Evolutionary conservation across 2,329 filamentous ascomycete genomes (phyloP).

Genomic region (Rhexocercosporidium sp.): DNA sequence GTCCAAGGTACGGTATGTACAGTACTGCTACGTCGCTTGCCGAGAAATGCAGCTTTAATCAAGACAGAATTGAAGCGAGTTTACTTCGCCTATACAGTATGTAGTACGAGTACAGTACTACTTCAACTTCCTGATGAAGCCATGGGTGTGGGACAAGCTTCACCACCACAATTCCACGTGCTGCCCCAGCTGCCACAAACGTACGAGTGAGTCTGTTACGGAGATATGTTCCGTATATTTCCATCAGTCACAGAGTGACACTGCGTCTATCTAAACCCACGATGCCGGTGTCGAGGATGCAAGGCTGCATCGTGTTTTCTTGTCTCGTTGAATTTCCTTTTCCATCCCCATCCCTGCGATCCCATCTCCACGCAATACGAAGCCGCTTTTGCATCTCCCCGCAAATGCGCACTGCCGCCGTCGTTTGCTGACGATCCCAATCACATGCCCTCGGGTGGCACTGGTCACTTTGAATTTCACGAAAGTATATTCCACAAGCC

Average conservation of each 20-base stretch:
- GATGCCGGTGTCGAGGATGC: neutral
- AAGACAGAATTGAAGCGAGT: no score
- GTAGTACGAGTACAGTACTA: no score
- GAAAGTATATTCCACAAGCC: neutral
- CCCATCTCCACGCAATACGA: neutral
- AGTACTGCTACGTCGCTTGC: no score
- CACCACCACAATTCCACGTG: neutral
- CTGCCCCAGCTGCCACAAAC: neutral
- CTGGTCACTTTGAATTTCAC: no score
- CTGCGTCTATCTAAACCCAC: neutral
- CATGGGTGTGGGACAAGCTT: no score
- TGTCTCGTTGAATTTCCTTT: neutral
- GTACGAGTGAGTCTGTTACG: neutral
- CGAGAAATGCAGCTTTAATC: no score
- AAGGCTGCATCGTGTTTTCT: neutral
- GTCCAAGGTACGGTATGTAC: no score
- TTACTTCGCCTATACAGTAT: no score
- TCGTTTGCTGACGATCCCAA: neutral
- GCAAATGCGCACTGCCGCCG: conserved; percentile 1
- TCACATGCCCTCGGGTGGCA: neutral
- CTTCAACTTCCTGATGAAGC: no score
- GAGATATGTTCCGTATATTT: neutral
- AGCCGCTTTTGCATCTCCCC: neutral
- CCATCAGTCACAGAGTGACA: conserved; percentile 8
- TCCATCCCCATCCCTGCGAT: neutral